phyloP scores from a whole-genome alignment of 345 rosid species.

The Microthlaspi erraticum region DNA sequence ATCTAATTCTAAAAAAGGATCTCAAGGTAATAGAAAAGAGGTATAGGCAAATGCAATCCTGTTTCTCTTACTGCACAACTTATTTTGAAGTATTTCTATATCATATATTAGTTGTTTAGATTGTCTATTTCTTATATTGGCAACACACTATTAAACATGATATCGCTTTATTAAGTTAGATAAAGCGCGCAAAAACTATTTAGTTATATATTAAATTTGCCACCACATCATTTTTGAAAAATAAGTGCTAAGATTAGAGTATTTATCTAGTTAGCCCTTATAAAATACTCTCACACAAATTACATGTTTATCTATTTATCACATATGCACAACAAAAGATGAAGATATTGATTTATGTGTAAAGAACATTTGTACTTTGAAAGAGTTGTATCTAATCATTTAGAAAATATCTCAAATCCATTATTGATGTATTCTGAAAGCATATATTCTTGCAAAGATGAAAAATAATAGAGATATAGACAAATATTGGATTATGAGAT shows the following conservation, averaged over 20 bases:
- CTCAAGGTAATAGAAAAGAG: background rate
- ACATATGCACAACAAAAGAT: too few relatives aligned
- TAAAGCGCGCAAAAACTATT: too few relatives aligned
- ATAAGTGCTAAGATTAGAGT: too few relatives aligned
- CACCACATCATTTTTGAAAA: too few relatives aligned
- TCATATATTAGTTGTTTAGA: too few relatives aligned
- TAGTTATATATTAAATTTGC: too few relatives aligned
- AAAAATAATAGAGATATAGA: slow-evolving; percentile 25
- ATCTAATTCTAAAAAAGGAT: background rate
- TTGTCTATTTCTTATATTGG: too few relatives aligned
- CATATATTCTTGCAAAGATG: slow-evolving; percentile 33
- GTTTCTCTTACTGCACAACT: slow-evolving; percentile 8
- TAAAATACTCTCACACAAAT: too few relatives aligned
- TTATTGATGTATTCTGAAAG: slow-evolving; percentile 37
- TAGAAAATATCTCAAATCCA: slow-evolving; percentile 20
- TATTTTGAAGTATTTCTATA: background rate
- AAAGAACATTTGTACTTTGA: slow-evolving; percentile 36
- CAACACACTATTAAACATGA: too few relatives aligned
- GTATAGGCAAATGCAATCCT: background rate
- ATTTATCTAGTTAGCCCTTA: too few relatives aligned
- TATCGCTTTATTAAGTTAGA: too few relatives aligned
- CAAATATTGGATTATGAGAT: slow-evolving; percentile 26
- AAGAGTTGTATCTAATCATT: slow-evolving; percentile 36
- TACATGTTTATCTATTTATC: too few relatives aligned
- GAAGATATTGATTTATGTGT: background rate